A percentile compares a stretch with the other conserved stretches of the same genome.
Conservation (phyloP, 106 monocot species). For the Acorus calamus region DNA sequence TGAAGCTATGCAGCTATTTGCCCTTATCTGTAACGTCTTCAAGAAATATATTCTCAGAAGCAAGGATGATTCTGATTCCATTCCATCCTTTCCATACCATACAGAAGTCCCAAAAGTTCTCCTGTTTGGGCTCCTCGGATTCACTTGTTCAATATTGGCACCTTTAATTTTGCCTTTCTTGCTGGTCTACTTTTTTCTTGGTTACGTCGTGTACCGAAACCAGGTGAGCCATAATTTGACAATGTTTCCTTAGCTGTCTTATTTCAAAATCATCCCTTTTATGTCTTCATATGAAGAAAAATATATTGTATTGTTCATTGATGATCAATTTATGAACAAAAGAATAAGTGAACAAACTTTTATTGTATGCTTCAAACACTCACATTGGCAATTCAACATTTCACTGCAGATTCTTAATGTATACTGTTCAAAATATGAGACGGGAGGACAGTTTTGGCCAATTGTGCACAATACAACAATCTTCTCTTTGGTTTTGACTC, state of each 20-base stretch:
- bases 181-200: conserved; percentile 82
- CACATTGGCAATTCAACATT: too few relatives aligned
- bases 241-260: too few relatives aligned
- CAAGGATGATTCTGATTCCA: conserved; percentile 30
- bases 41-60: conserved; percentile 38
- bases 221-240: conserved; percentile 38
- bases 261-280: too few relatives aligned
- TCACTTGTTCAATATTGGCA: conserved; percentile 86
- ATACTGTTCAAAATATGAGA: conserved; percentile 71
- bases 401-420: conserved; percentile 70
- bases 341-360: too few relatives aligned
- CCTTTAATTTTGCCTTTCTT: conserved; percentile 91
- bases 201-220: conserved; percentile 85
- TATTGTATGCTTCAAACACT: too few relatives aligned
- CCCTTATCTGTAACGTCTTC: conserved; percentile 55
- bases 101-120: conserved; percentile 90
- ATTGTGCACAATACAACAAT: conserved; percentile 83
- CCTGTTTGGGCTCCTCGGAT: conserved; percentile 79
- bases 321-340: too few relatives aligned
- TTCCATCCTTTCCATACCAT: conserved; percentile 88
- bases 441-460: conserved; percentile 84
- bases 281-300: too few relatives aligned
- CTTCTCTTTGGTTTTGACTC: conserved; percentile 79
- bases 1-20: conserved; percentile 78
- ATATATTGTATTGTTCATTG: too few relatives aligned